Percentiles rank a stretch among this genome's conserved stretches.
These are phyloP conservation scores for Geoglossum cookeanum DNA, from an alignment of 2,329 filamentous ascomycete genomes.

Conservation along the genomic window DNA sequence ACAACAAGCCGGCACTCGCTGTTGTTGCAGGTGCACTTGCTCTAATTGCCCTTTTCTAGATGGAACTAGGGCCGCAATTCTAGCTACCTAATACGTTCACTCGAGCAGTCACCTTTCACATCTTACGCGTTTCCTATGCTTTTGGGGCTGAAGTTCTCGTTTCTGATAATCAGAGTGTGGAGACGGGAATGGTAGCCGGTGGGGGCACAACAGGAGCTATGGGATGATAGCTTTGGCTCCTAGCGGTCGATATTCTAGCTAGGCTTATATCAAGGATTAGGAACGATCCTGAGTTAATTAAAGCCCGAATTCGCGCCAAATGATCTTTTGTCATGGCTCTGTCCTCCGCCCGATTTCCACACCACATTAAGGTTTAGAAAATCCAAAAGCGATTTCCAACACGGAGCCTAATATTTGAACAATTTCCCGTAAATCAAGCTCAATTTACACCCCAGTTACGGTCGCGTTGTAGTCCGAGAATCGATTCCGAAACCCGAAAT, in stretches of 20 bases:
- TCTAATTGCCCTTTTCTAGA: constrained; percentile 11
- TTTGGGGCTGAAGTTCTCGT: neutral
- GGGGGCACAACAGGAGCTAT: neutral
- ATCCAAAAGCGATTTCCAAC: too few relatives aligned
- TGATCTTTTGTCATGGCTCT: neutral
- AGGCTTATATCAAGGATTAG: neutral
- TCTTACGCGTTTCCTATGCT: neutral
- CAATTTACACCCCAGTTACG: neutral
- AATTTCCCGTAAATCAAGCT: neutral
- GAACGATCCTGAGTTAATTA: neutral
- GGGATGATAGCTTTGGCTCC: neutral
- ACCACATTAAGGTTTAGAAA: too few relatives aligned
- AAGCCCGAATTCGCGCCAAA: neutral
- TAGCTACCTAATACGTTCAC: neutral
- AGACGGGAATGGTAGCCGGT: neutral
- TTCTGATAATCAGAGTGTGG: neutral
- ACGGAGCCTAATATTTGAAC: neutral
- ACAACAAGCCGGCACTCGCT: constrained; percentile 12
- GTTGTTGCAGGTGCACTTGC: constrained; percentile 14
- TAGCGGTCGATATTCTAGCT: neutral
- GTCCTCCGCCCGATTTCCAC: neutral
- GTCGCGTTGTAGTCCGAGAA: neutral
- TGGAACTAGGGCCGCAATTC: neutral
- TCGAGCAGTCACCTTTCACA: neutral
- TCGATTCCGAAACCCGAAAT: neutral